These are phyloP conservation scores for Globisporangium mamillatum DNA, from an alignment of 352 stramenopile species.

Conservation along the genomic window DNA sequence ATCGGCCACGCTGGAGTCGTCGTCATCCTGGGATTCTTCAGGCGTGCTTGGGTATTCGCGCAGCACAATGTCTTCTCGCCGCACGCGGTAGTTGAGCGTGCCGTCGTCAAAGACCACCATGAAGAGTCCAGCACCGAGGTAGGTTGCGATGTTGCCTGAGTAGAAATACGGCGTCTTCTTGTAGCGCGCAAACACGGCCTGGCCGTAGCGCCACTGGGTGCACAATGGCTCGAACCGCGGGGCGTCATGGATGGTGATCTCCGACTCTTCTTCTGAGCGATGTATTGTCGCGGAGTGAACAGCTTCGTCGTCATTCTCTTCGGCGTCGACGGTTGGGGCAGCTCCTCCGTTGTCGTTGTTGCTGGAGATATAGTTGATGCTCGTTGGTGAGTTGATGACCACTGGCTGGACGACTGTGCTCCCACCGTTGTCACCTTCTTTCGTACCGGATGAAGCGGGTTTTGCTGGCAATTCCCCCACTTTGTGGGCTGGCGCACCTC, in stretches of 20 bases:
- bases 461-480: neutral
- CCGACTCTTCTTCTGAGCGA: neutral
- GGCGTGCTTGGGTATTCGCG: conserved; percentile 12
- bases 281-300: neutral
- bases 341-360: conserved; percentile 2
- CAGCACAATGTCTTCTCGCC: conserved; percentile 64
- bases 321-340: neutral
- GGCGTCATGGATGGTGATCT: neutral
- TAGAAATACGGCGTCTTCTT: conserved; percentile 75
- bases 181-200: conserved; percentile 63
- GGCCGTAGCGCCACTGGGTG: conserved; percentile 58
- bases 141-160: conserved; percentile 75
- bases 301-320: neutral
- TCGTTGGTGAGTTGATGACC: neutral
- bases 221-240: conserved; percentile 52
- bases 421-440: neutral
- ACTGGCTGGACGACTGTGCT: neutral
- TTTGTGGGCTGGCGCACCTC: neutral
- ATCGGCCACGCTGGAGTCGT: neutral
- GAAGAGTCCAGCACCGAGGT: conserved; percentile 60
- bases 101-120: conserved; percentile 83
- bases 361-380: neutral
- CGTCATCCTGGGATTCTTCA: conserved; percentile 1
- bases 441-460: neutral
- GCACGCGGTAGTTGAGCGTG: conserved; percentile 65